Percentiles rank a stretch among this genome's conserved stretches.
Conservation (phyloP, 768 basidiomycete genomes). For the Termitomyces sp. region DNA sequence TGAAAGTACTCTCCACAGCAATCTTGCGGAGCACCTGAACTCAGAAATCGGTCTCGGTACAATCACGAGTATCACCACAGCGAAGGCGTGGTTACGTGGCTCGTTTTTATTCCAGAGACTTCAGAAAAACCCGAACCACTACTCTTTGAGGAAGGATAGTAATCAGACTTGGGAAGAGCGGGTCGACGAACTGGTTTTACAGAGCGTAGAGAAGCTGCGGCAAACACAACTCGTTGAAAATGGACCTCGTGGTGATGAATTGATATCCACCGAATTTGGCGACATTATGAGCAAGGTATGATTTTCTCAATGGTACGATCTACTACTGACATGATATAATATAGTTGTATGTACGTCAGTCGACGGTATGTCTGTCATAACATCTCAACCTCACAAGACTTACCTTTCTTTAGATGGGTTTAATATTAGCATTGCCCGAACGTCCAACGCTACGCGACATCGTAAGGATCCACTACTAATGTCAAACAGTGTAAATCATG, state of each 20-base stretch:
- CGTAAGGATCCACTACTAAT: constrained; percentile 35
- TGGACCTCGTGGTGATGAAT: constrained; percentile 26
- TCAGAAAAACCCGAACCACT: constrained; percentile 75
- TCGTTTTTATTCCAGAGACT: constrained; percentile 89
- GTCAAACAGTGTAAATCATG: background rate
- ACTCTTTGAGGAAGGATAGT: constrained; percentile 53
- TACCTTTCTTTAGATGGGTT: constrained; percentile 48
- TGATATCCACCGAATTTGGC: constrained; percentile 68
- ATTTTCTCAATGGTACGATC: background rate
- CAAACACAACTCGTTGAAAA: constrained; percentile 55
- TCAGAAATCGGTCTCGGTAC: constrained; percentile 89
- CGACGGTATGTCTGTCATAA: constrained; percentile 39
- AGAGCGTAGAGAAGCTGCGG: constrained; percentile 56
- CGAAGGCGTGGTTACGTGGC: constrained; percentile 76
- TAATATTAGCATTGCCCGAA: constrained; percentile 54
- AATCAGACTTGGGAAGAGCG: constrained; percentile 64
- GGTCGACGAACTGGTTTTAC: constrained; percentile 67
- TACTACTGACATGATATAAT: constrained; percentile 21
- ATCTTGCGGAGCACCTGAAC: constrained; percentile 88
- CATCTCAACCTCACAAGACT: background rate
- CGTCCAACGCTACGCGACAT: constrained; percentile 58
- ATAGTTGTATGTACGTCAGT: constrained; percentile 71
- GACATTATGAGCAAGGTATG: constrained; percentile 84
- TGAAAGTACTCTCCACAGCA: constrained; percentile 80
- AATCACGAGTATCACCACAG: constrained; percentile 61